Percentiles rank a stretch among this genome's conserved stretches.
These are phyloP conservation scores for Hyaloscypha hepaticicola DNA, from an alignment of 495 filamentous ascomycete species.

Conservation along the genomic window DNA sequence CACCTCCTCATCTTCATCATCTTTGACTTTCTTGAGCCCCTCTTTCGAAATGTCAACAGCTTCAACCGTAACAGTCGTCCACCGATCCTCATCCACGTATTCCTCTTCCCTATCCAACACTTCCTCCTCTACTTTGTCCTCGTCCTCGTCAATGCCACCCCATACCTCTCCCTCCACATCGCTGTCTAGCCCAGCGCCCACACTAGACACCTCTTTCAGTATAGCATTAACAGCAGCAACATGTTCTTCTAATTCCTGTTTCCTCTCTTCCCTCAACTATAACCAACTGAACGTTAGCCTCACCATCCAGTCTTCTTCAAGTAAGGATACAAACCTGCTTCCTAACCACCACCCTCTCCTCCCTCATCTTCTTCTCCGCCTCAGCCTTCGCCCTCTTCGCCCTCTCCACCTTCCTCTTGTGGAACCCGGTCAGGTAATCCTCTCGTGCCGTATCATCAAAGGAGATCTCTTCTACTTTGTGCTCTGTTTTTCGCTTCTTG, in stretches of 20 bases:
- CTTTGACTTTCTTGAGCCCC: slow-evolving; percentile 56
- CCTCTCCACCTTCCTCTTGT: slow-evolving; percentile 86
- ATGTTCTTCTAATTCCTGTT: slow-evolving; percentile 74
- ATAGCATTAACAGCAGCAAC: slow-evolving; percentile 68
- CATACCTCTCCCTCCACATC: slow-evolving; percentile 55
- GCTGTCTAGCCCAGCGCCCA: slow-evolving; percentile 59
- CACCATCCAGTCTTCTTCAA: neutral
- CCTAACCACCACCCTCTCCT: slow-evolving; percentile 69
- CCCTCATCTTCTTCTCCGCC: slow-evolving; percentile 66
- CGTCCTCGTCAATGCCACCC: slow-evolving; percentile 52
- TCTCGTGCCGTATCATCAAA: slow-evolving; percentile 76
- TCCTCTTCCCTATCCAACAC: slow-evolving; percentile 80
- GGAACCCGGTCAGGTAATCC: slow-evolving; percentile 92
- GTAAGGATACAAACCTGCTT: slow-evolving; percentile 63
- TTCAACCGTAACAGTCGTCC: slow-evolving; percentile 90
- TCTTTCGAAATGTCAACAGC: slow-evolving; percentile 79
- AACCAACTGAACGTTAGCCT: slow-evolving; percentile 7
- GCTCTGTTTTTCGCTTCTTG: slow-evolving; percentile 65
- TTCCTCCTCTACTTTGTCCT: slow-evolving; percentile 32
- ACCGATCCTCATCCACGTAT: slow-evolving; percentile 94
- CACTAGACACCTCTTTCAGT: slow-evolving; percentile 38
- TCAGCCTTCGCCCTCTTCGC: slow-evolving; percentile 79
- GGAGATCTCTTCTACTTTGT: slow-evolving; percentile 70
- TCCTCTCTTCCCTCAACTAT: slow-evolving; percentile 78
- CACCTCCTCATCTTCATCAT: slow-evolving; percentile 46